Evolutionary conservation across 129 eudicot species (phyloP).

Genomic region (Lonicera japonica): DNA sequence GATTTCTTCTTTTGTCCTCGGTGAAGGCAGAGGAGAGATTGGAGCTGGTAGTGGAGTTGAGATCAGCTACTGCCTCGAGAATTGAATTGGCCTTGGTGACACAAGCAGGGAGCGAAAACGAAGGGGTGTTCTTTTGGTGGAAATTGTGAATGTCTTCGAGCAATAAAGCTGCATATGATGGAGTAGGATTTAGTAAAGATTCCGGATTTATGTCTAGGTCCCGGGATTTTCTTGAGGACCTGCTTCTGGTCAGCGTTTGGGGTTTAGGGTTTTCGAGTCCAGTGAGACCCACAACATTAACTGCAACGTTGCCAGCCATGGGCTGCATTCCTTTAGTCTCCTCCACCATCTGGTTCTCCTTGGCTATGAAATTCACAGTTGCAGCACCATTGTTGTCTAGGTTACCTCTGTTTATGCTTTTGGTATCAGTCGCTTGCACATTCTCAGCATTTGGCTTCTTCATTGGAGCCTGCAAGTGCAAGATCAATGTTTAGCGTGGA

Average conservation of each 20-base stretch:
- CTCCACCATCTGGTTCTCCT: constrained; percentile 24
- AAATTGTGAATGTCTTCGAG: constrained; percentile 91
- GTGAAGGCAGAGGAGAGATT: constrained; percentile 24
- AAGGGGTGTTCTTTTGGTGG: constrained; percentile 70
- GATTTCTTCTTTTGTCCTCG: constrained; percentile 40
- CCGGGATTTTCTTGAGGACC: constrained; percentile 78
- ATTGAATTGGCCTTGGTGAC: constrained; percentile 75
- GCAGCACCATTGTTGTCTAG: constrained; percentile 12
- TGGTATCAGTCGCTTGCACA: constrained; percentile 12
- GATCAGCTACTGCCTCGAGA: constrained; percentile 92
- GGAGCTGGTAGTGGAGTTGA: constrained; percentile 61
- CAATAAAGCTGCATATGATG: constrained; percentile 57
- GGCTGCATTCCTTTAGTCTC: constrained; percentile 6
- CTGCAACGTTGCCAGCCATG: constrained; percentile 12
- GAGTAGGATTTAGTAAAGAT: constrained; percentile 1
- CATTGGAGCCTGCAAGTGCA: constrained; percentile 23
- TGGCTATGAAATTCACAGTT: constrained; percentile 23
- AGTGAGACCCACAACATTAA: constrained; percentile 23
- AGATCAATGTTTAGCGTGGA: not conserved
- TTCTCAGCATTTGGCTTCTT: constrained; percentile 44
- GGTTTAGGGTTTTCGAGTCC: constrained; percentile 42
- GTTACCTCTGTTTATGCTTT: constrained; percentile 8
- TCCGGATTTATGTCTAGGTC: constrained; percentile 77
- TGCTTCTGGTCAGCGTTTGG: constrained; percentile 44
- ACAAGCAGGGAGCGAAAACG: constrained; percentile 62